Percentiles rank a stretch among this genome's conserved stretches.
phyloP scores from a whole-genome alignment of 2,329 filamentous ascomycete species.

The Ilyonectria sp. region DNA sequence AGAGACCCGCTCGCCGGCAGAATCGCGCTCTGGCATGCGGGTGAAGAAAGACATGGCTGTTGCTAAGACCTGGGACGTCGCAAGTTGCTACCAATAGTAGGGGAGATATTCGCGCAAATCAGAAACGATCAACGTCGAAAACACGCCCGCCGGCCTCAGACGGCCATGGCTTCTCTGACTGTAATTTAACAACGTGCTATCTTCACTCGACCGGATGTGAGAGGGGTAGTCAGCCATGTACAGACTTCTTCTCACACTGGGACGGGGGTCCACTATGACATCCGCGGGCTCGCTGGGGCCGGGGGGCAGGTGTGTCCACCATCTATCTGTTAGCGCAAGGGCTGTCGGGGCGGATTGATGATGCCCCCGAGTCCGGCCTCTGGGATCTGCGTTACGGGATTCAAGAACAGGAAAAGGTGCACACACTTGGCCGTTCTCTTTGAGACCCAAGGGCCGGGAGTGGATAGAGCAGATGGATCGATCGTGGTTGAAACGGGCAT shows the following conservation, averaged over 20 bases:
- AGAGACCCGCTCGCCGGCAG: neutral
- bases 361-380: neutral
- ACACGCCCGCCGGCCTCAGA: neutral
- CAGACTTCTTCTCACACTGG: neutral
- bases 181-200: neutral
- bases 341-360: neutral
- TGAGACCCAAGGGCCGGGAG: neutral
- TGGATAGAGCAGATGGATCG: neutral
- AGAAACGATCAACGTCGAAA: neutral
- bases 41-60: neutral
- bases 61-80: neutral
- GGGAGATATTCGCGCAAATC: neutral
- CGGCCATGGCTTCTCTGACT: neutral
- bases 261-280: neutral
- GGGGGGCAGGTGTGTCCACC: neutral
- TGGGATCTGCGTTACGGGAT: neutral
- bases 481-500: neutral
- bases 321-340: constrained; percentile 1
- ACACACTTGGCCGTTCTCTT: neutral
- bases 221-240: neutral
- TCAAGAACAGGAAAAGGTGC: neutral
- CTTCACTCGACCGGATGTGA: neutral
- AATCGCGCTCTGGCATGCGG: neutral
- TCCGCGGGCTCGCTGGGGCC: neutral
- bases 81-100: neutral